Conservation (phyloP, 148 eudicot genomes). For the Fagopyrum esculentum region DNA sequence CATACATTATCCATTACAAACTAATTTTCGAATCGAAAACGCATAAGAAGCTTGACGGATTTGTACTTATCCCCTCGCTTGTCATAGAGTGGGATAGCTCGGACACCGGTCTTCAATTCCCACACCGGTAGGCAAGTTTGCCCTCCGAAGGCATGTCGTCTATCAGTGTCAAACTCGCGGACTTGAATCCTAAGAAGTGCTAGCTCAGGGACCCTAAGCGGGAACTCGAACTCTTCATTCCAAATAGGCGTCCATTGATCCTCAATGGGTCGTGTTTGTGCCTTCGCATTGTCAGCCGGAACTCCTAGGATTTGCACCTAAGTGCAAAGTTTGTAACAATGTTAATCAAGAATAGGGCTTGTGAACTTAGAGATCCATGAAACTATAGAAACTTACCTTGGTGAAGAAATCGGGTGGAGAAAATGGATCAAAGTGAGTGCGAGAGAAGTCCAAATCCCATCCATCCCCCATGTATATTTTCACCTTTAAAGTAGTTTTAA, state of each 20-base stretch:
- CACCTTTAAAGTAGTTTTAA: conserved; percentile 52
- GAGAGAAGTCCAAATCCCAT: conserved; percentile 52
- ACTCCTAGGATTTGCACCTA: conserved; percentile 64
- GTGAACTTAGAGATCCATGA: no score
- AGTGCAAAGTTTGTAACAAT: not conserved
- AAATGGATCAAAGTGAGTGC: conserved; percentile 38
- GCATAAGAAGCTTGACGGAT: conserved; percentile 41
- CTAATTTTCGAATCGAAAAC: conserved; percentile 21
- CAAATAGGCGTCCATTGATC: conserved; percentile 62
- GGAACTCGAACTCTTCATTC: conserved; percentile 54
- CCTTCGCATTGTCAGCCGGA: conserved; percentile 34
- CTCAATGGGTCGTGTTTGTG: conserved; percentile 29
- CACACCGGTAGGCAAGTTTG: conserved; percentile 59
- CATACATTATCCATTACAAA: not conserved
- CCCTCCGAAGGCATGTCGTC: conserved; percentile 48
- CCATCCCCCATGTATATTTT: conserved; percentile 63
- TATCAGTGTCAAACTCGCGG: conserved; percentile 29
- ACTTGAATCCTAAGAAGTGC: conserved; percentile 54
- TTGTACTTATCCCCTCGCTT: conserved; percentile 35
- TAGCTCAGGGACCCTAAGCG: conserved; percentile 44
- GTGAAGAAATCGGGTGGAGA: conserved; percentile 78
- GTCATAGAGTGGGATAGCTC: conserved; percentile 46
- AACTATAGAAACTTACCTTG: conserved; percentile 26
- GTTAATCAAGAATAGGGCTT: not conserved
- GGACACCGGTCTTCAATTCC: conserved; percentile 41